A percentile compares a stretch with the other conserved stretches of the same genome.
phyloP scores from a whole-genome alignment of 768 basidiomycete genomes.

The Phaeolepiota aurea region DNA sequence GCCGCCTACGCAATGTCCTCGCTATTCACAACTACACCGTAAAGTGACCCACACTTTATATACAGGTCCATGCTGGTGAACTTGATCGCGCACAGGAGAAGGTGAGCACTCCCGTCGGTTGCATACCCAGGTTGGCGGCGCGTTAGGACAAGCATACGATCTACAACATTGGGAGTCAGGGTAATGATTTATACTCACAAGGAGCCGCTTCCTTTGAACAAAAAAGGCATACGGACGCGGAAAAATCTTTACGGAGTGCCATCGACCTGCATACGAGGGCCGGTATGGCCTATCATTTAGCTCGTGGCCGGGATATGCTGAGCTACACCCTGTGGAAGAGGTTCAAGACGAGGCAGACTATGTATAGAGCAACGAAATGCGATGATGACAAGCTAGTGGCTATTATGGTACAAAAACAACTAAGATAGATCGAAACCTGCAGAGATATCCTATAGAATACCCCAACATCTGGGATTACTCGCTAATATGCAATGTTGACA shows the following conservation, averaged over 20 bases:
- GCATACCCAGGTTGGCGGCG: slow-evolving; percentile 5
- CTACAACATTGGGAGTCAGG: slow-evolving; percentile 15
- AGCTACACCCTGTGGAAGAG: neutral
- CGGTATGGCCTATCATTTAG: neutral
- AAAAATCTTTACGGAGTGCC: neutral
- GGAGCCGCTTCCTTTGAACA: slow-evolving; percentile 14
- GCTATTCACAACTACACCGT: no score
- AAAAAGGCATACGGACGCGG: neutral
- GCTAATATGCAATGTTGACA: slow-evolving; percentile 43
- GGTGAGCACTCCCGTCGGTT: no score
- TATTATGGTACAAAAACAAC: neutral
- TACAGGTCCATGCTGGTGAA: no score
- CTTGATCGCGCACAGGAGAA: no score
- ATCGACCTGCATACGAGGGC: neutral
- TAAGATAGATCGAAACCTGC: neutral
- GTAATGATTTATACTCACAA: slow-evolving; percentile 17
- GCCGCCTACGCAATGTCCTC: no score
- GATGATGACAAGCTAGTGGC: neutral
- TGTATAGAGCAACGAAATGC: neutral
- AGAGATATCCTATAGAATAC: neutral
- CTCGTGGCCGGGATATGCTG: neutral
- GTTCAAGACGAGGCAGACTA: neutral
- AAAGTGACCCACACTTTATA: no score
- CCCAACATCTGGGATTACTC: no score
- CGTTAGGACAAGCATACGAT: slow-evolving; percentile 12